These are phyloP conservation scores for Candida awuae DNA, from an alignment of 805 yeast genomes.

Conservation along the genomic window DNA sequence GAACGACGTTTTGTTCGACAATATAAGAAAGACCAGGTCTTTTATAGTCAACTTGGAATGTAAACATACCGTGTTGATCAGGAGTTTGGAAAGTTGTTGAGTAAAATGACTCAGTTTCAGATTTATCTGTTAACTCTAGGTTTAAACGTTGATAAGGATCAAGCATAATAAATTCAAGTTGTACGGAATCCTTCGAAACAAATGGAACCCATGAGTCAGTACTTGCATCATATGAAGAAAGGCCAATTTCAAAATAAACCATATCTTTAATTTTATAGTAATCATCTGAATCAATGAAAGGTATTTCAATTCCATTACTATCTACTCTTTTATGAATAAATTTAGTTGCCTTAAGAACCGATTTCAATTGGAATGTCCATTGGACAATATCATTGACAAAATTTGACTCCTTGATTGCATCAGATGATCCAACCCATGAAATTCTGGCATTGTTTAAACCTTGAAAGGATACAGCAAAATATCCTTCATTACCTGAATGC, in stretches of 20 bases:
- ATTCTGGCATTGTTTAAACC: slow-evolving; percentile 70
- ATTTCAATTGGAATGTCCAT: slow-evolving; percentile 72
- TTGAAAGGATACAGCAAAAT: slow-evolving; percentile 70
- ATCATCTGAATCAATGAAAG: slow-evolving; percentile 28
- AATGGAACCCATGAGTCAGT: slow-evolving; percentile 60
- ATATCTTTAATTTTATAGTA: slow-evolving; percentile 72
- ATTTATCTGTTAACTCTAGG: slow-evolving; percentile 36
- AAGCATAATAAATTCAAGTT: slow-evolving; percentile 79
- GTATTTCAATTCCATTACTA: slow-evolving; percentile 1
- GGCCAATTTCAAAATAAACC: slow-evolving; percentile 45
- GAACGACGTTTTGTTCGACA: slow-evolving; percentile 57
- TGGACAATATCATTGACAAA: slow-evolving; percentile 39
- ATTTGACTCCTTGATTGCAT: slow-evolving; percentile 24
- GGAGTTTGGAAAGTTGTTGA: slow-evolving; percentile 63
- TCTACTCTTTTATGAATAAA: slow-evolving; percentile 45
- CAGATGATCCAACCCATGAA: slow-evolving; percentile 69
- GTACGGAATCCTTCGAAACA: slow-evolving; percentile 36
- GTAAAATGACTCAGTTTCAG: slow-evolving; percentile 41
- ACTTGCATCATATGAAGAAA: slow-evolving; percentile 39
- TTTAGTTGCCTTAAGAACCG: slow-evolving; percentile 49
- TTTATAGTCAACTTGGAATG: slow-evolving; percentile 70
- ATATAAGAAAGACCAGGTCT: slow-evolving; percentile 70
- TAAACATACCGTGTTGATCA: slow-evolving; percentile 95
- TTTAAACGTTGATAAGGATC: slow-evolving; percentile 90
- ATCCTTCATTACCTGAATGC: slow-evolving; percentile 78